These are phyloP conservation scores for Candida awuae DNA, from an alignment of 805 yeast species.

Conservation along the genomic window DNA sequence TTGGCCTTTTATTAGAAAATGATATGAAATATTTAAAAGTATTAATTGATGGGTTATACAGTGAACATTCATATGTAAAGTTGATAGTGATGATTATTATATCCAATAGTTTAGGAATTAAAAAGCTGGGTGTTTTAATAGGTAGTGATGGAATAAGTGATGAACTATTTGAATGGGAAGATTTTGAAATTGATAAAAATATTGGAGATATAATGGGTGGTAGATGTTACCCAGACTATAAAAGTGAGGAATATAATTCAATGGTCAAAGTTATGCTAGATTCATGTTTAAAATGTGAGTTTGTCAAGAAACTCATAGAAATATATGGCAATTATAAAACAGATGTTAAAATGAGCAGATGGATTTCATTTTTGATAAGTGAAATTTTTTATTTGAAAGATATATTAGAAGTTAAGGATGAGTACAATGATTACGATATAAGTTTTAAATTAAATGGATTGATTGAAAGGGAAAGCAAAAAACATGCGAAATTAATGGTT, in stretches of 20 bases:
- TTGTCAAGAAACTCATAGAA: conserved; percentile 40
- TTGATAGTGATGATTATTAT: conserved; percentile 10
- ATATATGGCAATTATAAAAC: conserved; percentile 25
- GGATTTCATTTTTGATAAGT: conserved; percentile 57
- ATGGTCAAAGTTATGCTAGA: conserved; percentile 54
- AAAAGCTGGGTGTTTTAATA: conserved; percentile 45
- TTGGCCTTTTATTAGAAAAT: conserved; percentile 53
- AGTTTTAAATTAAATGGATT: conserved; percentile 22
- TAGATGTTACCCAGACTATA: conserved; percentile 31
- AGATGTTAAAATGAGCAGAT: conserved; percentile 41
- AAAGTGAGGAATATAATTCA: conserved; percentile 46
- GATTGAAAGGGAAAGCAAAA: conserved; percentile 24
- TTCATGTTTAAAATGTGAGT: conserved; percentile 46
- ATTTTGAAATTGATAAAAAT: conserved; percentile 18
- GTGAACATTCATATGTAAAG: conserved; percentile 9
- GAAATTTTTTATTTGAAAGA: conserved; percentile 48
- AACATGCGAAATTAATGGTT: conserved; percentile 15
- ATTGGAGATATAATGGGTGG: neutral
- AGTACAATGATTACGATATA: conserved; percentile 20
- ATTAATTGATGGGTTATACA: conserved; percentile 48
- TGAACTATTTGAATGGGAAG: conserved; percentile 10
- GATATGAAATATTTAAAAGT: conserved; percentile 48
- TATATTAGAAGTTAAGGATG: neutral
- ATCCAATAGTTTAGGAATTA: conserved; percentile 38
- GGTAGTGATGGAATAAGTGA: conserved; percentile 9